These are phyloP conservation scores for Neurospora discreta DNA, from an alignment of 495 filamentous ascomycete genomes.

Conservation along the genomic window DNA sequence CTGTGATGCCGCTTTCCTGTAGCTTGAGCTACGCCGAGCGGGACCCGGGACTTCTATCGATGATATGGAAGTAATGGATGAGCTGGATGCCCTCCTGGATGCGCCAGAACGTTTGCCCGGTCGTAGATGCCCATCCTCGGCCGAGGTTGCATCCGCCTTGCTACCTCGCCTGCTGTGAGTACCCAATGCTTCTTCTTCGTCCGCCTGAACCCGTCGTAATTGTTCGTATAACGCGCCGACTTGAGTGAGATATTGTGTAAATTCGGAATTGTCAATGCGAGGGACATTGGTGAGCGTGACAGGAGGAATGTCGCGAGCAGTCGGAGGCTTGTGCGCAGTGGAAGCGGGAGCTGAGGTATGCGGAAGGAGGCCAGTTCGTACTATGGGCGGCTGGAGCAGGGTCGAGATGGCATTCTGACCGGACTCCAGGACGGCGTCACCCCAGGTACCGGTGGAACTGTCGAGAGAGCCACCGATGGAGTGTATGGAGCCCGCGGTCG, in stretches of 20 bases:
- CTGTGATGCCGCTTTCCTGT: constrained; percentile 41
- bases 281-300: constrained; percentile 86
- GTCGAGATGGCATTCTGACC: constrained; percentile 91
- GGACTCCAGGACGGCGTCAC: constrained; percentile 56
- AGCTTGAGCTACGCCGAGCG: constrained; percentile 40
- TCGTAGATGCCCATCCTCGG: constrained; percentile 36
- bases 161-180: constrained; percentile 31
- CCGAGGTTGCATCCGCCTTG: constrained; percentile 36
- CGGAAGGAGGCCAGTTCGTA: constrained; percentile 74
- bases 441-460: constrained; percentile 41
- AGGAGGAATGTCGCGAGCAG: constrained; percentile 87
- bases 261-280: constrained; percentile 66
- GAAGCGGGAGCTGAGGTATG: constrained; percentile 55
- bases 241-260: constrained; percentile 73
- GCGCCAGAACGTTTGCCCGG: constrained; percentile 30
- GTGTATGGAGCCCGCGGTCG: constrained; percentile 75
- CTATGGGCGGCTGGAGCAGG: constrained; percentile 78
- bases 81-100: constrained; percentile 32
- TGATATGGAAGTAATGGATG: constrained; percentile 37
- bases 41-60: constrained; percentile 38
- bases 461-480: constrained; percentile 72
- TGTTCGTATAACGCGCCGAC: constrained; percentile 75
- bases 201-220: constrained; percentile 63
- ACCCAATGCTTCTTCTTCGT: constrained; percentile 44
- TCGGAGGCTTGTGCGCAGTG: constrained; percentile 68